These are phyloP conservation scores for Aspergillus chevalieri DNA, from an alignment of 2,329 filamentous ascomycete genomes.

Conservation along the genomic window DNA sequence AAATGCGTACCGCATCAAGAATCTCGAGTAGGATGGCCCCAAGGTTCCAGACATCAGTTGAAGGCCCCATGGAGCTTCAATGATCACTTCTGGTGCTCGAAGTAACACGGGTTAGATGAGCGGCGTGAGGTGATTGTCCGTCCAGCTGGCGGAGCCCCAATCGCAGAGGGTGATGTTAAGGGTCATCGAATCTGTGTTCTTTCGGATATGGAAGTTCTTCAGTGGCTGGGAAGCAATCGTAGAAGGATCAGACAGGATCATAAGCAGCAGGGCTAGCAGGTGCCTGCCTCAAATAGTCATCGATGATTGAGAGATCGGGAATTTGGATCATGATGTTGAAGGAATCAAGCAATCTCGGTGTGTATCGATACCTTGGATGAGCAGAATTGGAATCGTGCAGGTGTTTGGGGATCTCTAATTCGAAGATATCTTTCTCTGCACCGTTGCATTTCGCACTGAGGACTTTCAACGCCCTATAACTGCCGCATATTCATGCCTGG, in stretches of 20 bases:
- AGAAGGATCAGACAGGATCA: conserved; percentile 2
- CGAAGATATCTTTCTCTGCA: conserved; percentile 17
- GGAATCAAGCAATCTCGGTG: conserved; percentile 15
- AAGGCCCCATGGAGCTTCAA: conserved; percentile 17
- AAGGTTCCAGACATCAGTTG: conserved; percentile 21
- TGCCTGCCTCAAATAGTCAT: not conserved
- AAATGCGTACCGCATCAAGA: conserved; percentile 8
- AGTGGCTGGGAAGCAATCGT: conserved; percentile 3
- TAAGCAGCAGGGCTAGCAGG: conserved; percentile 3
- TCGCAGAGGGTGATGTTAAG: conserved; percentile 16
- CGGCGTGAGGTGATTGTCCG: conserved; percentile 13
- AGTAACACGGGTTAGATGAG: conserved; percentile 17
- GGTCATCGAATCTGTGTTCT: conserved; percentile 1
- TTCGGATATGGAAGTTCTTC: conserved; percentile 5
- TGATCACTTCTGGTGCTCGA: conserved; percentile 21
- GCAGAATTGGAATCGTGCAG: conserved; percentile 5
- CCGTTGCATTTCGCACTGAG: conserved; percentile 22
- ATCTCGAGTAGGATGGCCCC: conserved; percentile 9
- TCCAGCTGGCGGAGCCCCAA: conserved; percentile 17
- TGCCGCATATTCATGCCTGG: not conserved
- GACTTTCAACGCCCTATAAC: conserved; percentile 7
- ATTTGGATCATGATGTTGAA: conserved; percentile 23
- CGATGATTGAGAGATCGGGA: conserved; percentile 7
- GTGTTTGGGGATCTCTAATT: conserved; percentile 17
- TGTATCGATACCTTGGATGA: conserved; percentile 16